These are phyloP conservation scores for Tetrapyrgos nigripes DNA, from an alignment of 1,284 basidiomycete genomes.

Conservation along the genomic window DNA sequence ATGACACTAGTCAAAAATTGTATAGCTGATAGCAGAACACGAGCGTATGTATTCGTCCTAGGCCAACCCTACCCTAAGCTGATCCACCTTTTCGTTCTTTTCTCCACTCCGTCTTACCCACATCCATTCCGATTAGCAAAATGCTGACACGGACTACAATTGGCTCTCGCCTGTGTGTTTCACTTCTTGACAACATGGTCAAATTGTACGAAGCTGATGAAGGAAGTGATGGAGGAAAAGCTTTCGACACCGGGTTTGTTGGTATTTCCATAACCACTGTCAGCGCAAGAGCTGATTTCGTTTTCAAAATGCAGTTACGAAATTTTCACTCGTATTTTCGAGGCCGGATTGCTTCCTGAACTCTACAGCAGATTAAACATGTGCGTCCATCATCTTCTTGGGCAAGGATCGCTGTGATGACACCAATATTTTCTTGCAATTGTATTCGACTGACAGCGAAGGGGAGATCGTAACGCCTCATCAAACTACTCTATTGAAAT, in stretches of 20 bases:
- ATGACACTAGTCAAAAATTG: slow-evolving; percentile 80
- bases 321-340: slow-evolving; percentile 59
- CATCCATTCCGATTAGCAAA: slow-evolving; percentile 40
- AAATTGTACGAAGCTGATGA: slow-evolving; percentile 70
- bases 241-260: slow-evolving; percentile 79
- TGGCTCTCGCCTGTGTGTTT: slow-evolving; percentile 67
- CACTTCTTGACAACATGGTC: slow-evolving; percentile 71
- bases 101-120: not conserved
- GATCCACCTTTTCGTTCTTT: not conserved
- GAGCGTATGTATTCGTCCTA: slow-evolving; percentile 58
- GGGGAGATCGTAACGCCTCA: slow-evolving; percentile 82
- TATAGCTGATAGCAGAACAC: slow-evolving; percentile 55
- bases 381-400: slow-evolving; percentile 41
- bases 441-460: slow-evolving; percentile 44
- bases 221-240: slow-evolving; percentile 58
- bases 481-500: slow-evolving; percentile 85
- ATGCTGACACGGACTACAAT: slow-evolving; percentile 55
- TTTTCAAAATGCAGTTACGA: slow-evolving; percentile 53
- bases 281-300: slow-evolving; percentile 4
- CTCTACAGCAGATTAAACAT: slow-evolving; percentile 58
- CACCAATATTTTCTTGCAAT: too few relatives aligned
- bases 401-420: too few relatives aligned
- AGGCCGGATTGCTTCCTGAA: slow-evolving; percentile 54
- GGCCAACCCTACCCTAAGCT: not conserved
- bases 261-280: slow-evolving; percentile 8